Base-by-base conservation (phyloP, 2,329 filamentous ascomycete genomes). In the Cladorrhinum sp. region DNA sequence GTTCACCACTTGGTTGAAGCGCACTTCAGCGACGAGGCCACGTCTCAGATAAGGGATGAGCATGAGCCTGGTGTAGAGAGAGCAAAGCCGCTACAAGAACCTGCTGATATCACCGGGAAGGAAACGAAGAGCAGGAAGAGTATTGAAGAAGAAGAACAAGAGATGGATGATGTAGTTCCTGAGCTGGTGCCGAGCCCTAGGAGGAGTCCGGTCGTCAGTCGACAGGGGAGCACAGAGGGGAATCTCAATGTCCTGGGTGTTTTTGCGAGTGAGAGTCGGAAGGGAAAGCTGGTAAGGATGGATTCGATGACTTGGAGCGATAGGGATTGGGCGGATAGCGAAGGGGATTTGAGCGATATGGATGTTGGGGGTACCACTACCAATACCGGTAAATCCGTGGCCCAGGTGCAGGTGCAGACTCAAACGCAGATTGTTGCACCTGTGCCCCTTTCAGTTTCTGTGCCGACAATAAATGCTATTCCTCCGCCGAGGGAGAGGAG, bases 1-100 rank as follows among this genome's bases (percentile, higher is more conserved):
- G 80, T 98, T 54, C 93, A 97, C 75, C 95, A 99, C 75, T 78
- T 98, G 20, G 93, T 95, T 56, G 93, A 98, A 69, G 92, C 92
- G 0, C 95, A 99, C 76, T 99, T 99, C 72, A 90, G 87, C 57
- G 90, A 96, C 70, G 87, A 86, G 0, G 84, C 83, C 52, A 77
- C 82, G 1, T 87, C 90, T 0, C 80, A 82, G 16, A 86, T 83
- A 1, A 80, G 85, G 1, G 90, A 93, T 68, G 85, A 89, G 53
- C 75, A 88, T 29, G 88, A 91, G 72, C 76, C 80, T 48, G 82
- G 79, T n/a, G 73, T 75, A 0, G 92, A 96, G 69, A 83, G 89
- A 10, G 91, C 91, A 0, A 85, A 87, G 65, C 79, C 79, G 45
- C 76, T 84, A 23, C 74, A 79, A 51, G 78, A 82, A 65, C 78